Evolutionary conservation across 331 rosid species (phyloP), one percentile per base, ranked within the genome.

Genomic region (Telfairia occidentalis): DNA sequence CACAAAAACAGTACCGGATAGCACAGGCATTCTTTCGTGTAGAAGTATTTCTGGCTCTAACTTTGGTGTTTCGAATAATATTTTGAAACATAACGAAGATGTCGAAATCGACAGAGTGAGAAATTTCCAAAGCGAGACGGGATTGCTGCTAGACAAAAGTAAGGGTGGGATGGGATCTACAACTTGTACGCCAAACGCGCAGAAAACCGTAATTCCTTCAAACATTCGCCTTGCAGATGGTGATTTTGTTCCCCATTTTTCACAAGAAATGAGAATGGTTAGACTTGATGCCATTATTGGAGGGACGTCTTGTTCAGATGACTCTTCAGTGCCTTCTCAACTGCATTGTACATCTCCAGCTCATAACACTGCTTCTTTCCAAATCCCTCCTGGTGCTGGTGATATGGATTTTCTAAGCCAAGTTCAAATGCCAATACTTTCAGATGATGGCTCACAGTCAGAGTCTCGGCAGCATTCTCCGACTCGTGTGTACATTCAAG

Each of bases 251-350:
- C 76, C 83, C 21, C 70, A 75, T 81, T 42, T 71, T 85, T 60
- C 81, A 45, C 78, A 86, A 24, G 88, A 88, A 75, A 79, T 81
- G 86, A 84, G 86, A 81, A 79, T 89, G 90, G 88, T 83, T 72
- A 85, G 77, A 46, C 90, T 83, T 49, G 74, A 43, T 69, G 23
- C 13, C 13, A 26, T 69, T 43, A 18, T 69, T 13, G 57, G 45
- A 15, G 70, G 74, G 15, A 26, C 9, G 55, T 16, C 74, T 26
- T 69, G 57, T 69, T 42, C 74, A 26, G 49, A 43, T 0, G 23
- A 43, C 37, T 69, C 40, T 2, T 21, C 53, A 24, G 26, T 40
- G 53, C 53, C 73, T 38, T 34, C 26, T 29, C 66, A 13, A 59
- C 12, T 29, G 66, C 66, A 29, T 3, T 5, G 43, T 38, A 38